Evolutionary conservation across 2,329 filamentous ascomycete genomes (phyloP).

Genomic region (Verticillium klebahnii): DNA sequence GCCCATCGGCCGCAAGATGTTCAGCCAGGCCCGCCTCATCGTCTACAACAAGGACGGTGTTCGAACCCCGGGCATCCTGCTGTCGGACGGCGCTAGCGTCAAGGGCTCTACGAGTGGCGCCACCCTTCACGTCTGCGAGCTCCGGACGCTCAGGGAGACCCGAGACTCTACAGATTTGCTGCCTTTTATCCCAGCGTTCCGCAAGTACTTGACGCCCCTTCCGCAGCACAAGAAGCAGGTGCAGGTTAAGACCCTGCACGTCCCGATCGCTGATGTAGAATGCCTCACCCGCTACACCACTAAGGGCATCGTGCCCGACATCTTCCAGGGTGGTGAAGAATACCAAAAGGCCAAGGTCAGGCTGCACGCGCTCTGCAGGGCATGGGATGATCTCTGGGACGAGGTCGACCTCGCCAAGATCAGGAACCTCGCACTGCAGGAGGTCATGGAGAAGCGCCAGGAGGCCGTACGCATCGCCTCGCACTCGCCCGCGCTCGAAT

Average conservation of each 20-base stretch:
- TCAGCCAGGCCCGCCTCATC: slow-evolving; percentile 69
- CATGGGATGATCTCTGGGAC: slow-evolving; percentile 77
- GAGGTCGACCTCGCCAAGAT: slow-evolving; percentile 80
- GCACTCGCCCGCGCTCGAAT: slow-evolving; percentile 61
- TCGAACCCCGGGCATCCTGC: slow-evolving; percentile 74
- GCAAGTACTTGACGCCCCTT: slow-evolving; percentile 61
- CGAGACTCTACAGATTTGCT: slow-evolving; percentile 80
- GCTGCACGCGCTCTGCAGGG: slow-evolving; percentile 62
- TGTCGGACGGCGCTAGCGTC: slow-evolving; percentile 68
- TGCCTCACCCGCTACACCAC: slow-evolving; percentile 70
- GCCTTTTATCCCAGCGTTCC: slow-evolving; percentile 72
- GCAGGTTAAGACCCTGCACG: slow-evolving; percentile 60
- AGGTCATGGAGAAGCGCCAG: slow-evolving; percentile 68
- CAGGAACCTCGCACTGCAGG: slow-evolving; percentile 76
- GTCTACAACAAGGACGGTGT: slow-evolving; percentile 83
- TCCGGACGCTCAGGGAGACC: slow-evolving; percentile 62
- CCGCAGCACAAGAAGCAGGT: slow-evolving; percentile 65
- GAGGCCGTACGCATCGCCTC: slow-evolving; percentile 60
- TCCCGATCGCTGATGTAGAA: slow-evolving; percentile 76
- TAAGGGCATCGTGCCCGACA: slow-evolving; percentile 55
- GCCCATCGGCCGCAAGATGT: slow-evolving; percentile 77
- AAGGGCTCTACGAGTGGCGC: slow-evolving; percentile 55
- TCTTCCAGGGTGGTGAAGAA: slow-evolving; percentile 48
- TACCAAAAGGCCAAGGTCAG: slow-evolving; percentile 58
- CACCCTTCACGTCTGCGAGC: slow-evolving; percentile 72